A percentile compares a stretch with the other conserved stretches of the same genome.
phyloP scores from a whole-genome alignment of 768 basidiomycete genomes.

The Glaciozyma antarctica region DNA sequence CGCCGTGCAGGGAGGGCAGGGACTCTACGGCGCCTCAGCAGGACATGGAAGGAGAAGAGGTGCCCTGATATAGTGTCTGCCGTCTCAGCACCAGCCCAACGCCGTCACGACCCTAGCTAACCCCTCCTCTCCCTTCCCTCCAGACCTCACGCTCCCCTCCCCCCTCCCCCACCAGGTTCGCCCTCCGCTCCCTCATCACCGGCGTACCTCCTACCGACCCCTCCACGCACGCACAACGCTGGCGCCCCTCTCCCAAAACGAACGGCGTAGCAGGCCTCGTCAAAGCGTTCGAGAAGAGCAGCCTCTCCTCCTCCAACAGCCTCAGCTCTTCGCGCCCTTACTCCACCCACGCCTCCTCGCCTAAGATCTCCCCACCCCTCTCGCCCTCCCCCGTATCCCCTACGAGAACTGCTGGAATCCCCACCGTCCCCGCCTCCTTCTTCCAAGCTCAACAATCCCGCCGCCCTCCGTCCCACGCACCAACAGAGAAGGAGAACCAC shows the following conservation, averaged over 20 bases:
- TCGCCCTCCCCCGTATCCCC: not conserved
- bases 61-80: too few relatives aligned
- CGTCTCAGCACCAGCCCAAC: too few relatives aligned
- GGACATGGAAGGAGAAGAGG: too few relatives aligned
- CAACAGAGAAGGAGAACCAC: conserved; percentile 10
- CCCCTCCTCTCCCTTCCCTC: too few relatives aligned
- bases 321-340: not conserved
- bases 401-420: not conserved
- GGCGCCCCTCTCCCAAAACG: not conserved
- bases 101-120: too few relatives aligned
- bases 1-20: too few relatives aligned
- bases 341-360: too few relatives aligned
- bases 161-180: not conserved
- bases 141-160: not conserved
- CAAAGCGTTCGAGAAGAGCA: conserved; percentile 1
- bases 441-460: conserved; percentile 10
- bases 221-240: conserved; percentile 1
- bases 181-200: not conserved
- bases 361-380: not conserved
- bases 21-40: too few relatives aligned
- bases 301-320: too few relatives aligned
- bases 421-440: conserved; percentile 21
- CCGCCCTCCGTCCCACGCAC: not conserved
- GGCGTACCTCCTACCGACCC: conserved; percentile 1
- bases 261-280: not conserved